Evolutionary conservation across 2,329 filamentous ascomycete genomes (phyloP).

Genomic region (Exophiala bonariae): DNA sequence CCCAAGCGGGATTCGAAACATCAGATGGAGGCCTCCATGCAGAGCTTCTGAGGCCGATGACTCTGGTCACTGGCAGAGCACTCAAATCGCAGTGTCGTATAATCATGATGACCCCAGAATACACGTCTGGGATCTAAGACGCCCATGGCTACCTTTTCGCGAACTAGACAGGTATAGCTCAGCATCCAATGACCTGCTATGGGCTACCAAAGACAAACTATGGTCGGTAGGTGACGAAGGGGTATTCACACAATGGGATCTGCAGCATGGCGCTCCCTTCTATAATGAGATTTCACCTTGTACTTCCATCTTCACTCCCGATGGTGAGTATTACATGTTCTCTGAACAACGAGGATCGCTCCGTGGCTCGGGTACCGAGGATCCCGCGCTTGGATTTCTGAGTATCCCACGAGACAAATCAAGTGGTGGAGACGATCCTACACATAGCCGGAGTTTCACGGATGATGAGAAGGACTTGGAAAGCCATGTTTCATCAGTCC

Average conservation of each 20-base stretch:
- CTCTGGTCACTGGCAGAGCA: slow-evolving; percentile 58
- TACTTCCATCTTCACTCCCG: slow-evolving; percentile 58
- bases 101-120: slow-evolving; percentile 61
- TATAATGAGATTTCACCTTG: slow-evolving; percentile 58
- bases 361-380: slow-evolving; percentile 42
- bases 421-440: slow-evolving; percentile 48
- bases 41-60: slow-evolving; percentile 54
- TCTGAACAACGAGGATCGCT: slow-evolving; percentile 51
- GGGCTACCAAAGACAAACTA: slow-evolving; percentile 63
- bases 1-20: slow-evolving; percentile 62
- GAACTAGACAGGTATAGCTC: slow-evolving; percentile 59
- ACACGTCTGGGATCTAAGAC: slow-evolving; percentile 65
- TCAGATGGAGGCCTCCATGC: slow-evolving; percentile 62
- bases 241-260: slow-evolving; percentile 62
- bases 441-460: slow-evolving; percentile 51
- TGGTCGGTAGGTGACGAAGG: slow-evolving; percentile 66
- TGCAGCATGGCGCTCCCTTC: slow-evolving; percentile 60
- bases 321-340: slow-evolving; percentile 57
- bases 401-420: slow-evolving; percentile 42
- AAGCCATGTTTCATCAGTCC: slow-evolving; percentile 50
- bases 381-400: slow-evolving; percentile 40
- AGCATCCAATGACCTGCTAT: slow-evolving; percentile 61
- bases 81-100: slow-evolving; percentile 63
- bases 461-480: slow-evolving; percentile 59
- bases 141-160: slow-evolving; percentile 62